Conservation (phyloP, 768 basidiomycete species). For the Tricholoma terreum region DNA sequence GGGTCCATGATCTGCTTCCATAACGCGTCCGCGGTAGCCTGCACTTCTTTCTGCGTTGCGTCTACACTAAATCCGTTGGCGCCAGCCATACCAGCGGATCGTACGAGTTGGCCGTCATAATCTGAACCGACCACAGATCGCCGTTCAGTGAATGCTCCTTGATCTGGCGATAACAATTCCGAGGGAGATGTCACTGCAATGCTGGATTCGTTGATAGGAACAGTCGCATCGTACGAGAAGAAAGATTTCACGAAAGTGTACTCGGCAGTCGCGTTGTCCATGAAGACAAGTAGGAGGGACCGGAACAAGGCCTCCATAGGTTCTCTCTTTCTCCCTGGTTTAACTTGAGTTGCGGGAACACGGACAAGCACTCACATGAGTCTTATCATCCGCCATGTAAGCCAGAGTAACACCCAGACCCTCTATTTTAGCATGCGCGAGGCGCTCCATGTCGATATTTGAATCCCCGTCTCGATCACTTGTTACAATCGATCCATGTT, state of each 20-base stretch:
- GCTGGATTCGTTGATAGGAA: conserved; percentile 33
- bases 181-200: conserved; percentile 35
- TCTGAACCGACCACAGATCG: conserved; percentile 52
- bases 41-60: conserved; percentile 54
- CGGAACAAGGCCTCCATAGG: conserved; percentile 81
- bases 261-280: conserved; percentile 94
- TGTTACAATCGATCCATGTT: conserved; percentile 58
- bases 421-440: conserved; percentile 69
- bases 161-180: conserved; percentile 42
- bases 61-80: conserved; percentile 30
- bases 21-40: conserved; percentile 54
- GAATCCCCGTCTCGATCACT: conserved; percentile 40
- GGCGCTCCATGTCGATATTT: conserved; percentile 49
- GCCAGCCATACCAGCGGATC: conserved; percentile 31
- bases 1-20: conserved; percentile 97
- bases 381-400: conserved; percentile 87
- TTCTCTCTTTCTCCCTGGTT: conserved; percentile 56
- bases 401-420: conserved; percentile 79
- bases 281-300: conserved; percentile 82
- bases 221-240: conserved; percentile 50
- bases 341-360: neutral
- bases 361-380: conserved; percentile 58
- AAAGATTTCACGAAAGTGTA: conserved; percentile 85
- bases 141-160: conserved; percentile 36
- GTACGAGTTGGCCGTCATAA: conserved; percentile 34